Evolutionary conservation across 2,329 filamentous ascomycete genomes (phyloP), one percentile per base, ranked within the genome.

Genomic region (Aspergillus terreus): DNA sequence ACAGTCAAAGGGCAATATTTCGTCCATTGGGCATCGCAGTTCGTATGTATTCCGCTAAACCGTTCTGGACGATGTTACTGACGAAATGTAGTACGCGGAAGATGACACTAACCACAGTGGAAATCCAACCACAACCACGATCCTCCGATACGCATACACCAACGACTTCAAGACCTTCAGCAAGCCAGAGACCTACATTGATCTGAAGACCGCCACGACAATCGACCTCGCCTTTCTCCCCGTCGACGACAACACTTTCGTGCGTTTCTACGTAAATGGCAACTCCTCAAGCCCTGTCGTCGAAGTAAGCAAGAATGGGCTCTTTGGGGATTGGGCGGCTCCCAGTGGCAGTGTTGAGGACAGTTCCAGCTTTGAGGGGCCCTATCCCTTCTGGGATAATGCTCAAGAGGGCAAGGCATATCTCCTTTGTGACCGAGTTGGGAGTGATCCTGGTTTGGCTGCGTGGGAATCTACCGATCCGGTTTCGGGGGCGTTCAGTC

Each of bases 381-480:
- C 55, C 17, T 58, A 58, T 42, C 49, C 54, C 30, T 48, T 58
- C 30, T 51, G 50, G 46, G 55, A 58, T 30, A 58, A 58, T 21
- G 19, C 42, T 3, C 33, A 48, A 9, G 27, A 47, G 4, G 44
- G 44, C 5, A 51, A 56, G 46, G 50, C 50, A 15, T 58, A 55
- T 46, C 25, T 58, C 7, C 11, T 52, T 1, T 49, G 46, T 35
- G 55, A 58, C 15, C 30, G 21, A 2, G 55, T 58, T 1, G 55
- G 53, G 5, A 48, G 44, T 21, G 19, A 25, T 14, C 53, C 55
- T 1, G 55, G 55, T 1, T 19, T 56, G 4, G 23, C 44, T 1
- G 53, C 50, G 0, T 58, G 55, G 55, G 46, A 38, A 15, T 50
- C 50, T 11, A 48, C 38, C 1, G 55, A 58, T 45, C 30, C 49